phyloP scores from a whole-genome alignment of 352 stramenopile species.

The Globisporangium splendens region DNA sequence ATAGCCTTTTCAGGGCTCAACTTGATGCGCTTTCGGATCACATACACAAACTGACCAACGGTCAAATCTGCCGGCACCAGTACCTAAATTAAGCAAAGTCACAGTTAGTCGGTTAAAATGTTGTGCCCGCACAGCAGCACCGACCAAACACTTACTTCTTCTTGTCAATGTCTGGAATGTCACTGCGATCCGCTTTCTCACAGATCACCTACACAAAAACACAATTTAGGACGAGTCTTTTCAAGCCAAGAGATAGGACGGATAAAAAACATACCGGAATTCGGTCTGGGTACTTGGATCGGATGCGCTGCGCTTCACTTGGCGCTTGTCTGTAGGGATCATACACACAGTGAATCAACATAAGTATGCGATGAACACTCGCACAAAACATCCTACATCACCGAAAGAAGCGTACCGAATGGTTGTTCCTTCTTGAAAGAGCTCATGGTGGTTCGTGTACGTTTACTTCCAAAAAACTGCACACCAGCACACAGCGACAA shows the following conservation, averaged over 20 bases:
- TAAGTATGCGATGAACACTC: no score
- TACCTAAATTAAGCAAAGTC: constrained; percentile 42
- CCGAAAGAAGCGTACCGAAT: constrained; percentile 50
- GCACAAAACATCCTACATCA: no score
- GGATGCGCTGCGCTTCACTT: constrained; percentile 98
- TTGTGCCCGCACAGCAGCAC: background rate
- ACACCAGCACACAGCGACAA: background rate
- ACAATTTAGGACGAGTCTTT: background rate
- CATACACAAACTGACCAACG: constrained; percentile 99
- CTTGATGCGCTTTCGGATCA: constrained; percentile 99
- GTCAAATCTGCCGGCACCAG: constrained; percentile 96
- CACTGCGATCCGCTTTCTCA: constrained; percentile 95
- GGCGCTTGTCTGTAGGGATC: constrained; percentile 89
- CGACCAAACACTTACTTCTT: constrained; percentile 89
- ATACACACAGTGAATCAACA: background rate
- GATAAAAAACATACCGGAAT: constrained; percentile 80
- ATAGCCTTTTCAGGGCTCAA: constrained; percentile 96
- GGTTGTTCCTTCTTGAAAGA: constrained; percentile 91
- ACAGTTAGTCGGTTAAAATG: constrained; percentile 3
- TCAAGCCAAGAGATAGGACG: background rate
- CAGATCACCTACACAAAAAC: constrained; percentile 68
- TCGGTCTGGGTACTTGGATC: constrained; percentile 98
- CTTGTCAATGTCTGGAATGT: constrained; percentile 99
- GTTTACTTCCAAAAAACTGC: no score
- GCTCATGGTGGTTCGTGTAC: constrained; percentile 50